Evolutionary conservation across 345 rosid genomes (phyloP), one percentile per base, ranked within the genome.

Genomic region (Eucalyptus victrix): DNA sequence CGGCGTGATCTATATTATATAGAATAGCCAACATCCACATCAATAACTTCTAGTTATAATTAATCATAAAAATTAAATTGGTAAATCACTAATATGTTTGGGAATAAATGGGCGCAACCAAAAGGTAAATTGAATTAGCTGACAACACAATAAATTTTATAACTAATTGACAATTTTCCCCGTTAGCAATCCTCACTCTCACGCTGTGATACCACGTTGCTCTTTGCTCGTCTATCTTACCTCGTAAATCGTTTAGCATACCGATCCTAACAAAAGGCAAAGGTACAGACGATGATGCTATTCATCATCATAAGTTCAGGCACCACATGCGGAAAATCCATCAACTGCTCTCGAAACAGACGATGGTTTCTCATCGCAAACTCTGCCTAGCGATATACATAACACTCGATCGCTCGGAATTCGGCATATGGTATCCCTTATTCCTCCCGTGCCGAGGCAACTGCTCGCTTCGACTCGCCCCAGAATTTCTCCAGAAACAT

Each of bases 1-100:
- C 11, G 1, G 0, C 2, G 0, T 65, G 19, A 32, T 2, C 0
- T 17, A n/a, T 16, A 3, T 1, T 9, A 15, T n/a, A 3, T 67
- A n/a, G 4, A 18, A n/a, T 18, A 18, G 1, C 19, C 40, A 32
- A n/a, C 6, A 8, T n/a, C 12, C 40, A n/a, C 10, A 4, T 65
- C 4, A 19, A 19, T 53, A 53, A 53, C 10, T 53, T 53, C 0
- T 8, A 4, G 5, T 53, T 53, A 53, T 53, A 53, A 53, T 53
- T 53, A 53, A 53, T 53, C 56, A 19, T 0, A 53, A 53, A 0
- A 19, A 53, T 53, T 53, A 53, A 53, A 53, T 53, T 53, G 24
- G 1, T 11, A 8, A 21, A 53, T 53, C 1, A 1, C 2, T 53
- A 53, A 53, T 53, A 53, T 53, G 32, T 24, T 62, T 30, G 30